Base-by-base conservation (phyloP, 495 filamentous ascomycete species). In the Hypoxylon crocopeplum region DNA sequence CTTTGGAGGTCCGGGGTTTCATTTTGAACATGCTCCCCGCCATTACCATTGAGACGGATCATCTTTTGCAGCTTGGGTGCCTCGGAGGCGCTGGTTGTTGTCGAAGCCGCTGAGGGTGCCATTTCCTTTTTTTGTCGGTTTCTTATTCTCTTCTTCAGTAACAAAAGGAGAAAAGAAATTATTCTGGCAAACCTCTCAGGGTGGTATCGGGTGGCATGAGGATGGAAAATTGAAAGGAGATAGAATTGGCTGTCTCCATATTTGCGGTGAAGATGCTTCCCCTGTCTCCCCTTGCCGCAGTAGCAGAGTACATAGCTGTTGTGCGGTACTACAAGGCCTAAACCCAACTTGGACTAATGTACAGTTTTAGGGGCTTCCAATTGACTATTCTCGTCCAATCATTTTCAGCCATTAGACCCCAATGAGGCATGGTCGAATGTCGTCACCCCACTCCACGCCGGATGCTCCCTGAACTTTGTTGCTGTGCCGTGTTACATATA, bases 81-180 rank as follows among this genome's bases (percentile, higher is more conserved):
- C 52, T 49, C 20, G 3, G 67, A 38, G 33, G 32, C 52, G 33
- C 67, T 69, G 33, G 70, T 69, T 8, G 66, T 66, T 29, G 68
- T 72, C 13, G 70, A 65, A 48, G 64, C 40, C 25, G 52, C 37
- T 2, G 66, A 69, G 22, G 66, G 62, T 37, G 70, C 65, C 68
- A 72, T 72, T 29, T 49, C 63, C 19, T 34, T 19, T 12, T 11
- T 41, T 42, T 58, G 1, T 24, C 19, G 19, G 19, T 13, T 36
- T 22, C 10, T 37, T 19, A 13, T n/a, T 15, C 16, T n/a, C 21
- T 55, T 45, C 33, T 51, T 20, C 40, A 32, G 25, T 19, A 15
- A 33, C 11, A 44, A 20, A 37, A 33, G 15, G 34, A 19, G 15
- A 20, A 30, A 33, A 32, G 27, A 41, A 13, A 29, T 1, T 42